Evolutionary conservation across 2,329 filamentous ascomycete genomes (phyloP).

Genomic region (Amesomyces nigricolor): DNA sequence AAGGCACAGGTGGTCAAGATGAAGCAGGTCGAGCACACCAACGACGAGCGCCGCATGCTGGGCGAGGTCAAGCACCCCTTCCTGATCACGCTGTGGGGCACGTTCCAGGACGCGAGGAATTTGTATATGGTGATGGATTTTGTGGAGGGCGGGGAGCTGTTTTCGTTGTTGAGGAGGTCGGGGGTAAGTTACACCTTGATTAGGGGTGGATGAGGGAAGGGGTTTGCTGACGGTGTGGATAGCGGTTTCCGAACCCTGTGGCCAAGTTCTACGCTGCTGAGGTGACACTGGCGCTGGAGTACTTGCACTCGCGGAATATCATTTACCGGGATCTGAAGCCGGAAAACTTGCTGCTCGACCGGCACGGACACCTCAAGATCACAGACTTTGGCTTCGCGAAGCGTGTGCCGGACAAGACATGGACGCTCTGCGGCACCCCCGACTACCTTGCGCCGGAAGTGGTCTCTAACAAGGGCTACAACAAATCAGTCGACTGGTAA

Average conservation of each 20-base stretch:
- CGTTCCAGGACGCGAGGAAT: slow-evolving; percentile 91
- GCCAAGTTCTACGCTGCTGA: slow-evolving; percentile 99
- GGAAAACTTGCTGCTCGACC: slow-evolving; percentile 85
- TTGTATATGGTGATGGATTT: slow-evolving; percentile 99
- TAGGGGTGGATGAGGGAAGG: background rate
- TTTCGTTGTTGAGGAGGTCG: slow-evolving; percentile 91
- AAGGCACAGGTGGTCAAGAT: slow-evolving; percentile 99
- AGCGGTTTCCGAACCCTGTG: slow-evolving; percentile 98
- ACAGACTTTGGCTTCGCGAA: slow-evolving; percentile 99
- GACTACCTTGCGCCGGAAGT: slow-evolving; percentile 97
- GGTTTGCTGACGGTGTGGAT: slow-evolving; percentile 22
- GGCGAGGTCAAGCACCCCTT: slow-evolving; percentile 97
- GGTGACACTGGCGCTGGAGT: slow-evolving; percentile 91
- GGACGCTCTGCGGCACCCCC: slow-evolving; percentile 95
- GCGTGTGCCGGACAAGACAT: slow-evolving; percentile 96
- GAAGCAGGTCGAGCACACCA: slow-evolving; percentile 99
- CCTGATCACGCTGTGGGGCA: slow-evolving; percentile 95
- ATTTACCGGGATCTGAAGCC: slow-evolving; percentile 98
- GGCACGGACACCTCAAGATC: slow-evolving; percentile 92
- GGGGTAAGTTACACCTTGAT: slow-evolving; percentile 50
- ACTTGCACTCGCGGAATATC: slow-evolving; percentile 89
- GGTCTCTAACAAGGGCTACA: slow-evolving; percentile 98
- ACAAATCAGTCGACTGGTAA: slow-evolving; percentile 98
- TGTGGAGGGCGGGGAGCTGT: slow-evolving; percentile 95
- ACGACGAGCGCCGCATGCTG: slow-evolving; percentile 94